Evolutionary conservation across 805 yeast species (phyloP), one percentile per base, ranked within the genome.

Genomic region (Komagataella kurtzmanii): DNA sequence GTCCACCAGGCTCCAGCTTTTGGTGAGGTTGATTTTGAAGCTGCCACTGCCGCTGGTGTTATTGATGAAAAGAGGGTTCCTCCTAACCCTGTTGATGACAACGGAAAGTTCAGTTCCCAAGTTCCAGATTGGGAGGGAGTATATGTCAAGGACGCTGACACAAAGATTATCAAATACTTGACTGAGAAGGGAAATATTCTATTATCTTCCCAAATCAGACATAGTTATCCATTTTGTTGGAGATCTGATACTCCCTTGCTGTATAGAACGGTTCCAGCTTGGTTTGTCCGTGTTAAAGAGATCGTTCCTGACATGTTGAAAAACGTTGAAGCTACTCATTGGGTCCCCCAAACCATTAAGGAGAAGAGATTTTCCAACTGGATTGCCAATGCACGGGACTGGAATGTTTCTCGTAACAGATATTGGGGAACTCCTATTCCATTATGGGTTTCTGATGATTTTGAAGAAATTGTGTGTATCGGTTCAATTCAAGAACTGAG

Each of bases 381-480:
- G 99, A 86, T 93, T 67, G 88, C 93, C 59, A 91, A 90, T 63
- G 99, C 99, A 50, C 87, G 99, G 70, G 99, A 93, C 71, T 93
- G 99, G 99, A 93, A 93, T 66, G 79, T 93, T 56, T 89, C 97
- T 23, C 86, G 99, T 79, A 91, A 91, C 76, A 80, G 99, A 71
- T 93, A 93, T 72, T 93, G 99, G 99, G 99, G 99, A 74, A 93
- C 98, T 30, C 99, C 99, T 55, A 82, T 93, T 60, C 99, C 99
- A 56, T 73, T 93, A 64, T 93, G 99, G 99, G 96, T 81, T 51
- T 81, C 90, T 59, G 98, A 90, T 17, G 99, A 93, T 67, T 80
- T 75, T 59, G 85, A 87, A 70, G 99, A 93, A 73, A 71, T 91
- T 57, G 91, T 93, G 46, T 93, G 97, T 74, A 72, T 93, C 59